Evolutionary conservation across 2,329 filamentous ascomycete genomes (phyloP), one percentile per base, ranked within the genome.

Genomic region (Verticillium nubilum): DNA sequence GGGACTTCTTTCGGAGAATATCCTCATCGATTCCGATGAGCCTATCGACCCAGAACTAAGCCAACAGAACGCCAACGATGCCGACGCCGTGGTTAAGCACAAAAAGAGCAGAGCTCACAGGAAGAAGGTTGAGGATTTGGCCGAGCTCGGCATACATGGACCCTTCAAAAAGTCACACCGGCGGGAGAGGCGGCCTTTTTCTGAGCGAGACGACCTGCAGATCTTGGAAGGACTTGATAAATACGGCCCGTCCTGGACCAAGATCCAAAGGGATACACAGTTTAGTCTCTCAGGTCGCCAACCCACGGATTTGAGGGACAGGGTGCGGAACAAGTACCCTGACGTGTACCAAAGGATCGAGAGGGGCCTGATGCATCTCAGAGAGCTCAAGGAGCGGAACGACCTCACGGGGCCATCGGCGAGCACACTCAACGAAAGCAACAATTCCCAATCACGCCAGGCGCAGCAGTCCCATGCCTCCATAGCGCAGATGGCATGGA

Each of bases 231-330:
- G 86, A 0, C 80, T 87, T 37, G 74, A 84, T 42, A 67, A 78
- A 4, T 86, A 87, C 67, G 86, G 86, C 0, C 83, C 85, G 9
- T 80, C 84, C 9, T 88, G 86, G 86, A 86, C 85, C 57, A 84
- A 82, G 68, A 88, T 88, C 23, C 85, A 86, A 67, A 78, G 84
- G 35, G 85, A 88, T 61, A 71, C 80, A 15, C 76, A 76, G 28
- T 86, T 85, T 69, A 76, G 84, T 61, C 73, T 88, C n/a, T 78
- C 80, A 4, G 81, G 70, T 60, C 76, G 86, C 52, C 82, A 86
- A 63, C 85, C 86, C 1, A 88, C 85, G 0, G 86, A 88, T 66
- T 69, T 88, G 57, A 77, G 86, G 62, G 86, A 88, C 63, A 78
- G 86, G 25, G 78, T 87, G 31, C 80, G 86, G 52, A 88, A 88